Base-by-base conservation (phyloP, 2,329 filamentous ascomycete species). In the Sporothrix globosa region DNA sequence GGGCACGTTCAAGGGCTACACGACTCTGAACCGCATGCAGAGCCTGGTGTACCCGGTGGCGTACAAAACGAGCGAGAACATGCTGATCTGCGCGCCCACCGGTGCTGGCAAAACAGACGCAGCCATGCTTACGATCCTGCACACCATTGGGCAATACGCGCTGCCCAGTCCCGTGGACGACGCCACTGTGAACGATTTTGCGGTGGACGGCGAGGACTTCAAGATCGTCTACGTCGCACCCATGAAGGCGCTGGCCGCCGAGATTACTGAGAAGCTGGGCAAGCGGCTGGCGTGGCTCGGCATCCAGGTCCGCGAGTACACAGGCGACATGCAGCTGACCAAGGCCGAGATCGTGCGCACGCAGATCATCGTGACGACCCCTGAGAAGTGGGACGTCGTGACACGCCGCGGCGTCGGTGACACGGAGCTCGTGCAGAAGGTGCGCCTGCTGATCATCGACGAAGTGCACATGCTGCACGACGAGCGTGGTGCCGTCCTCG, bases 391-490 rank as follows among this genome's bases (percentile, higher is more conserved):
- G 96, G 96, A 99, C 79, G 96, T 99, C 0, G 92, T 99, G 5
- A 99, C 96, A 3, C 87, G 96, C 72, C 99, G 98, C 81, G 96
- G 95, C 70, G 98, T 94, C 0, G 96, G 96, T 19, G 96, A 99
- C 78, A 98, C 96, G 0, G 96, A 98, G 78, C 87, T 99, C 3
- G 96, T 99, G 17, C 96, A 99, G 76, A 99, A 99, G 79, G 96
- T 99, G 30, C 89, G 95, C 13, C 84, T 99, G 1, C 86, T 99
- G 72, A 98, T 99, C 76, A 98, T 99, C 73, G 96, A 99, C 79
- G 96, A 99, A 82, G 96, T 99, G 0, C 96, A 99, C 78, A 99
- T 99, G 96, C 90, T 99, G 76, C 96, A 99, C 77, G 96, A 99
- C 78, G 96, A 98, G 80, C 90, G 96, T 78, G 96, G 96, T 77